phyloP scores from a whole-genome alignment of 163 green algal species.

The Chlamydomonas reinhardtii region DNA sequence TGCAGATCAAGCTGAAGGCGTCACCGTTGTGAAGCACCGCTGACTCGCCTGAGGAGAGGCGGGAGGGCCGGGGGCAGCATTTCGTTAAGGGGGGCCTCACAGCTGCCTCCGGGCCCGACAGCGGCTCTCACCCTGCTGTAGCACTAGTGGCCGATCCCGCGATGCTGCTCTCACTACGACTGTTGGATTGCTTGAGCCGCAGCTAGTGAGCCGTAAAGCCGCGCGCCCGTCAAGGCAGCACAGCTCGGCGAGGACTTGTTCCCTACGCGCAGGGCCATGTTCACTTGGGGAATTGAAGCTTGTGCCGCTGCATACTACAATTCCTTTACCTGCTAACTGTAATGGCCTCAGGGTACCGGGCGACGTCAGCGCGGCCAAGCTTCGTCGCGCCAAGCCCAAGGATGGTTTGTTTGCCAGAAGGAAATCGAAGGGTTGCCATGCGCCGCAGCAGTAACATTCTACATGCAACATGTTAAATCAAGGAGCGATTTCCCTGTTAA shows the following conservation, averaged over 20 bases:
- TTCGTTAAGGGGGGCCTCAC: no score
- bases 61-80: background rate
- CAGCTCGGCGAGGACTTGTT: slow-evolving; percentile 1
- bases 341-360: slow-evolving; percentile 10
- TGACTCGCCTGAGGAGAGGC: slow-evolving; percentile 8
- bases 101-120: no score
- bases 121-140: background rate
- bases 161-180: background rate
- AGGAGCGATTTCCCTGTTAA: no score
- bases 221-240: background rate
- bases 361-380: slow-evolving; percentile 24
- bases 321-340: slow-evolving; percentile 17
- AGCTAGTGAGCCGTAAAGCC: background rate
- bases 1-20: slow-evolving; percentile 26
- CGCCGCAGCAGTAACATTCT: background rate
- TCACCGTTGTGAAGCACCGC: background rate
- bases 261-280: background rate
- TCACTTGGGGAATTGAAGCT: no score
- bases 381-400: background rate
- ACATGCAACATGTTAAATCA: no score
- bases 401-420: background rate
- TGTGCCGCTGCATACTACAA: no score
- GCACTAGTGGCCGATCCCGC: background rate
- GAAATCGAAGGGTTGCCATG: slow-evolving; percentile 34
- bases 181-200: slow-evolving; percentile 17